These are phyloP conservation scores for Coemansia pectinata DNA, from an alignment of 192 early-diverging fungal genomes.

Conservation along the genomic window DNA sequence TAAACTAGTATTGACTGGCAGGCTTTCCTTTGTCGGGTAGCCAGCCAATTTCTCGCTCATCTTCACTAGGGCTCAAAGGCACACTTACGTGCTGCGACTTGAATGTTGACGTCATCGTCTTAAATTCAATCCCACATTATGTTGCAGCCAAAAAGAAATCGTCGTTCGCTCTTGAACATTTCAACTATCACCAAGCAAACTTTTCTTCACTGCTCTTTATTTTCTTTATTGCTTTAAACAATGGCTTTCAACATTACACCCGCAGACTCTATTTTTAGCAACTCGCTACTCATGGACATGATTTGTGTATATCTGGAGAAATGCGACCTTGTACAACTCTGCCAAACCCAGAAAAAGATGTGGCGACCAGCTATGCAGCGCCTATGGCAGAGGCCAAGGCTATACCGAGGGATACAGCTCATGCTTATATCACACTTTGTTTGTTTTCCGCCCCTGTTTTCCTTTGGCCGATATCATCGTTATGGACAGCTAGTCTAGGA, in stretches of 20 bases:
- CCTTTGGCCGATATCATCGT: neutral
- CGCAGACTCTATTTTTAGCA: neutral
- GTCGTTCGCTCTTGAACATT: no score
- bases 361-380: conserved; percentile 10
- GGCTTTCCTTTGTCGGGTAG: no score
- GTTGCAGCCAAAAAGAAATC: no score
- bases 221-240: neutral
- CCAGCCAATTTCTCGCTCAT: no score
- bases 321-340: neutral
- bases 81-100: no score
- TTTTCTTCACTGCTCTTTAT: neutral
- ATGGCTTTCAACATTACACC: neutral
- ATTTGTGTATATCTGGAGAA: neutral
- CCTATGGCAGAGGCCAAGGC: conserved; percentile 3
- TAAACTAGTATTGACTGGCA: no score
- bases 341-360: neutral
- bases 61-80: no score
- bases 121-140: no score
- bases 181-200: no score
- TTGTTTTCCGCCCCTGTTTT: neutral
- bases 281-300: neutral
- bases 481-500: conserved; percentile 15
- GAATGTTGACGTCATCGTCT: no score
- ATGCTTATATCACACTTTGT: neutral
- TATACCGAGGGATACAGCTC: neutral